Evolutionary conservation across 2,329 filamentous ascomycete species (phyloP), one percentile per base, ranked within the genome.

Genomic region (Didymella glomerata): DNA sequence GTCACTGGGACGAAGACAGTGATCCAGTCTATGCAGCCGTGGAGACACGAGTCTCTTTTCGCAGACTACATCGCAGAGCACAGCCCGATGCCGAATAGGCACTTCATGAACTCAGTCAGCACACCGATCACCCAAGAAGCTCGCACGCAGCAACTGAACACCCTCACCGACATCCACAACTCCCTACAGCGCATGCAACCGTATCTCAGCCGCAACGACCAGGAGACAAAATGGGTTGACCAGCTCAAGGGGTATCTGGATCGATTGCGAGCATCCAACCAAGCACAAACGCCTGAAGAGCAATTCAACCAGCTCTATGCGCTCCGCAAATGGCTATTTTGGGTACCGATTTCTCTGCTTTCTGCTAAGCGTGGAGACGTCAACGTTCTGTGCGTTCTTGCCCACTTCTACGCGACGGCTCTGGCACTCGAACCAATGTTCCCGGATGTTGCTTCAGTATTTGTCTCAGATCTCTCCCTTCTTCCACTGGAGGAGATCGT

Each of bases 271-370:
- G 68, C 70, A 28, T 77, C 80, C 2, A 72, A 66, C 27, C 74
- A 80, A 32, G 75, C 81, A 16, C 76, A 79, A 50, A 78, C 78
- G 2, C 87, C 93, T 24, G 89, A 92, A 63, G 88, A 96, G 73
- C 92, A 96, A 72, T 98, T 97, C 74, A 90, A 93, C 71, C 90
- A 93, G 64, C 86, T 98, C 11, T 93, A 96, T 64, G 89, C 92
- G 10, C 85, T 99, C 59, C 86, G 93, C 54, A 91, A 91, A 68
- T 97, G 94, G 93, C 86, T 98, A 16, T 97, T 98, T 79, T 98
- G 94, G 93, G 87, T 97, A 54, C 95, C 95, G 0, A 88, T 97
- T 32, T 88, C 88, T 66, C 90, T 93, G 68, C 84, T 97, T 25
- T 90, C 94, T 74, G 87, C 88, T 64, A 90, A 89, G 46, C 87